Conservation (phyloP, 1,139 yeast genomes). For the Pichia sp. region DNA sequence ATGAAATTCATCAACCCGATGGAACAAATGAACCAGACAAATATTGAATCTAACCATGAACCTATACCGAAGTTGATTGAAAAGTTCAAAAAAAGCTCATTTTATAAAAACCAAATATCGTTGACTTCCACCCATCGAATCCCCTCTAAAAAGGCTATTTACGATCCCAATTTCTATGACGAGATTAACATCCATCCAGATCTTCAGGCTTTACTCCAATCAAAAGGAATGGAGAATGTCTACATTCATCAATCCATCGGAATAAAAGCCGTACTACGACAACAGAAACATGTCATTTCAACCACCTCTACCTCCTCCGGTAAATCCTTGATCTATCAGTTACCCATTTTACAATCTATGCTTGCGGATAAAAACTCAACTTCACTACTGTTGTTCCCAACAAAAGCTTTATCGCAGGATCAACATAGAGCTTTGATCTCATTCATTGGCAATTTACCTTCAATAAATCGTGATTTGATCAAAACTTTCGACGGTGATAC, state of each 20-base stretch:
- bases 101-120: conserved; percentile 60
- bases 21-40: conserved; percentile 40
- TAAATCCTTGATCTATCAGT: conserved; percentile 83
- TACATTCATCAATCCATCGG: conserved; percentile 85
- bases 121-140: conserved; percentile 39
- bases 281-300: conserved; percentile 65
- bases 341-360: conserved; percentile 63
- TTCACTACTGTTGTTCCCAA: conserved; percentile 87
- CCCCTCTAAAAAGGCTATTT: conserved; percentile 36
- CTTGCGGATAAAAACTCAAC: conserved; percentile 53
- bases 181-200: conserved; percentile 11
- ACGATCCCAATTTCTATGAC: conserved; percentile 13
- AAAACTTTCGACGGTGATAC: conserved; percentile 96
- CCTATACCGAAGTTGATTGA: conserved; percentile 44
- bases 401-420: conserved; percentile 96
- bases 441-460: conserved; percentile 44
- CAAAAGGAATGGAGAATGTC: conserved; percentile 45
- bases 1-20: conserved; percentile 47
- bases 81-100: conserved; percentile 40
- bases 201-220: conserved; percentile 16
- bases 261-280: conserved; percentile 46
- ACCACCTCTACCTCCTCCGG: conserved; percentile 96
- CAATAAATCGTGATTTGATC: conserved; percentile 34
- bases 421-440: conserved; percentile 74
- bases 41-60: conserved; percentile 17